Evolutionary conservation across 805 yeast species (phyloP), one percentile per base, ranked within the genome.

Genomic region (Schwanniomyces yamadae): DNA sequence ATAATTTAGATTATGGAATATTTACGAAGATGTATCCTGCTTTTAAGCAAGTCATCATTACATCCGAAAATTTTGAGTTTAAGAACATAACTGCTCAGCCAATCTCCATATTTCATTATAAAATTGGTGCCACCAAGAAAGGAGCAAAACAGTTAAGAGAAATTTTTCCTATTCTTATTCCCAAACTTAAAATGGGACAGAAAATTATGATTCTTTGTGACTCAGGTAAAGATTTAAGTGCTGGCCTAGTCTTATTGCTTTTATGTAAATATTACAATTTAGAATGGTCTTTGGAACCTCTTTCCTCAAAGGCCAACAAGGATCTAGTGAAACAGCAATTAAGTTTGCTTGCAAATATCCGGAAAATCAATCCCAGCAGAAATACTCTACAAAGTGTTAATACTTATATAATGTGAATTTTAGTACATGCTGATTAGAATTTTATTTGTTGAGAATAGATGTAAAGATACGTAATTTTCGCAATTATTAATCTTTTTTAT

Each of bases 341-440:
- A 20, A 73, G 78, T 2, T 55, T 54, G 30, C 48, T 87, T 3
- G 64, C 73, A 12, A 59, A 69, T 3, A 54, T 61, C 6, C 54
- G 73, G n/a, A 75, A 71, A 26, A 76, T 75, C 4, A 84, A 86
- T 41, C 95, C 95, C 0, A 80, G 89, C 37, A 65, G 96, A 33
- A 80, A 86, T 8, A 83, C 95, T 0, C 61, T 86, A 26, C 89
- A 82, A 46, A 74, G 90, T 19, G 78, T 84, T 2, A 83, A 86
- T 43, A 57, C 78, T 19, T 50, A 38, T 33, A 19, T 52, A 31
- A 35, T 40, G 40, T 31, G 28, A 15, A 27, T 27, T n/a, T n/a
- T n/a, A n/a, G n/a, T n/a, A n/a, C n/a, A n/a, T n/a, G n/a, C n/a
- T n/a, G n/a, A n/a, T n/a, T n/a, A n/a, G n/a, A n/a, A n/a, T n/a